These are phyloP conservation scores for Beauveria scarabaeidicola DNA, from an alignment of 2,329 filamentous ascomycete species.

Conservation along the genomic window DNA sequence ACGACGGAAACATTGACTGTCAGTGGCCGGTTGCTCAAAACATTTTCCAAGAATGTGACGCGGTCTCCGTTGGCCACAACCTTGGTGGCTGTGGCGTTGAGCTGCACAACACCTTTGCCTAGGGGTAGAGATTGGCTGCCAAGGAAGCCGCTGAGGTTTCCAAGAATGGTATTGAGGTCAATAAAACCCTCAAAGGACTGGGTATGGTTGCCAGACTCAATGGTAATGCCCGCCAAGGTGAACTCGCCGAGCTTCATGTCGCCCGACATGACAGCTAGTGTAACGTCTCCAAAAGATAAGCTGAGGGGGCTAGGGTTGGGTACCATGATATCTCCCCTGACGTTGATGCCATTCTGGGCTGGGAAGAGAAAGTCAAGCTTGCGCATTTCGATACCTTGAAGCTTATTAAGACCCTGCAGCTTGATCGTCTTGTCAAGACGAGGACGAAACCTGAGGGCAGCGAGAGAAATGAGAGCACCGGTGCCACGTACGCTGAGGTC, in stretches of 20 bases:
- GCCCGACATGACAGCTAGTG: slow-evolving; percentile 33
- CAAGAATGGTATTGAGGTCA: slow-evolving; percentile 30
- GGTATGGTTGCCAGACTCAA: slow-evolving; percentile 36
- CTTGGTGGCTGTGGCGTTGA: slow-evolving; percentile 33
- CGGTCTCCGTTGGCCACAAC: slow-evolving; percentile 31
- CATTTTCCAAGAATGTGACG: slow-evolving; percentile 35
- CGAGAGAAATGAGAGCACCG: slow-evolving; percentile 28
- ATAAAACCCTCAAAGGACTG: slow-evolving; percentile 32
- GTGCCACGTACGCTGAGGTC: slow-evolving; percentile 30
- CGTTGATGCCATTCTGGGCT: slow-evolving; percentile 31
- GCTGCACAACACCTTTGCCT: slow-evolving; percentile 29
- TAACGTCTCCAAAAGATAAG: slow-evolving; percentile 38
- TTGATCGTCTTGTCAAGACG: slow-evolving; percentile 33
- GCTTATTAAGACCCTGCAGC: slow-evolving; percentile 28
- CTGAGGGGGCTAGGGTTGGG: slow-evolving; percentile 36
- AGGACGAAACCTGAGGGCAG: slow-evolving; percentile 28
- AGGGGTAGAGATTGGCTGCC: slow-evolving; percentile 28
- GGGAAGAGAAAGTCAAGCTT: slow-evolving; percentile 29
- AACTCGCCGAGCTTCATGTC: slow-evolving; percentile 32
- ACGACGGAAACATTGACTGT: slow-evolving; percentile 29
- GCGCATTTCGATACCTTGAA: slow-evolving; percentile 27
- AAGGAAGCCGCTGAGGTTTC: slow-evolving; percentile 34
- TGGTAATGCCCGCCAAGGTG: slow-evolving; percentile 28
- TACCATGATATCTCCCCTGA: slow-evolving; percentile 33
- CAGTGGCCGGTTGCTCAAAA: slow-evolving; percentile 32